A percentile compares a stretch with the other conserved stretches of the same genome.
These are phyloP conservation scores for Coemansia sp. DNA, from an alignment of 192 early-diverging fungal genomes.

Conservation along the genomic window DNA sequence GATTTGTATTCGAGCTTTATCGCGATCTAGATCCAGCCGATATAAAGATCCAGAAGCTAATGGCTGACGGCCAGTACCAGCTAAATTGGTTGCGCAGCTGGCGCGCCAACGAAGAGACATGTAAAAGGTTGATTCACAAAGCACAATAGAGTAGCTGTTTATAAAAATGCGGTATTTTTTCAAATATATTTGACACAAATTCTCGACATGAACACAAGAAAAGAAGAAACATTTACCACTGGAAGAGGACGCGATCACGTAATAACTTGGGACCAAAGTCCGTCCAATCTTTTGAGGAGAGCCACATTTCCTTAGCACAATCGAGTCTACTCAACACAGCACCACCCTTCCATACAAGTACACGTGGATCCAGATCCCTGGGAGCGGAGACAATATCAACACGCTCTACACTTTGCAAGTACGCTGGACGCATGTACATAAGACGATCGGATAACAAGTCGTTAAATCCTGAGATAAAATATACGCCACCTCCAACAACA, in stretches of 20 bases:
- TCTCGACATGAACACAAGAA: not conserved
- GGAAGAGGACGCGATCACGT: slow-evolving; percentile 65
- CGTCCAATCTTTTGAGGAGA: slow-evolving; percentile 69
- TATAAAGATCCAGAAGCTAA: slow-evolving; percentile 3
- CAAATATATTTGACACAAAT: not conserved
- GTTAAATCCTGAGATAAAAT: slow-evolving; percentile 63
- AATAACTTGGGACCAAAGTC: slow-evolving; percentile 66
- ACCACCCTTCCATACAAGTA: slow-evolving; percentile 87
- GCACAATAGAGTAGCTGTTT: not conserved
- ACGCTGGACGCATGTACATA: slow-evolving; percentile 36
- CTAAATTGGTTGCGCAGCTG: slow-evolving; percentile 31
- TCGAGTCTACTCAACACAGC: slow-evolving; percentile 78
- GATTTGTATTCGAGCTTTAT: slow-evolving; percentile 49
- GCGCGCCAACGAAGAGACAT: slow-evolving; percentile 13
- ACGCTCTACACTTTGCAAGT: slow-evolving; percentile 49
- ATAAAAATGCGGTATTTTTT: not conserved
- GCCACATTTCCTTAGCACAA: slow-evolving; percentile 77
- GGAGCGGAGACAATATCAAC: slow-evolving; percentile 74
- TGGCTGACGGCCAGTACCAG: slow-evolving; percentile 22
- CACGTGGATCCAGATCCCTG: slow-evolving; percentile 76
- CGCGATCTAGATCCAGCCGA: slow-evolving; percentile 20
- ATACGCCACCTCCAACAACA: slow-evolving; percentile 80
- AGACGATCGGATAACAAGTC: slow-evolving; percentile 34
- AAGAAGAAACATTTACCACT: slow-evolving; percentile 52
- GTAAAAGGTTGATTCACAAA: slow-evolving; percentile 6